phyloP scores from a whole-genome alignment of 2,329 filamentous ascomycete genomes.

The Aureobasidium vineae region DNA sequence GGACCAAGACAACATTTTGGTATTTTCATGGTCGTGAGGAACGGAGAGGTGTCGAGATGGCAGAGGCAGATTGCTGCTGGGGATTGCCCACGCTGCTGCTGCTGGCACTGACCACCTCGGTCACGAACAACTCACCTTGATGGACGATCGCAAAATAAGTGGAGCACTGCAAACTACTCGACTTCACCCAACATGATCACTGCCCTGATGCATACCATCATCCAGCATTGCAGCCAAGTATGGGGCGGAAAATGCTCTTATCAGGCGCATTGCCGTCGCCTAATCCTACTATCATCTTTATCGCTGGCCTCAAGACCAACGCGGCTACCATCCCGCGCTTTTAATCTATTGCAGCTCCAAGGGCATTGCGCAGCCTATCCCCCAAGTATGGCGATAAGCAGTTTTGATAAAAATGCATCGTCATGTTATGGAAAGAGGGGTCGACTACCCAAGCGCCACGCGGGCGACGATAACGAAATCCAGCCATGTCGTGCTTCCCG shows the following conservation, averaged over 20 bases:
- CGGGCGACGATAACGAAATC: conserved; percentile 22
- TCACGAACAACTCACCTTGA: conserved; percentile 17
- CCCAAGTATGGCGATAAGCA: conserved; percentile 20
- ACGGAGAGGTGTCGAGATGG: neutral
- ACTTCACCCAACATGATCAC: neutral
- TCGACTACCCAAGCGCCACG: neutral
- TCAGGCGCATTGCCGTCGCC: conserved; percentile 1
- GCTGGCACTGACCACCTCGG: conserved; percentile 5
- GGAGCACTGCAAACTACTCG: conserved; percentile 2
- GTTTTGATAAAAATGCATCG: neutral
- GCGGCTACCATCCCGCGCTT: conserved; percentile 17
- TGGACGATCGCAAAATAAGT: conserved; percentile 10
- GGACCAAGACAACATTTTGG: neutral
- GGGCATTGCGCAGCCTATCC: neutral
- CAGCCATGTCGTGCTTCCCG: conserved; percentile 21
- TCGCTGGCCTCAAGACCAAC: neutral
- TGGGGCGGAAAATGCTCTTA: neutral
- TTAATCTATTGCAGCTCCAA: conserved; percentile 11
- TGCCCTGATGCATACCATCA: conserved; percentile 2
- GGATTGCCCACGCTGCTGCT: neutral
- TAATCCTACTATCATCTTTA: neutral
- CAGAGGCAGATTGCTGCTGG: neutral
- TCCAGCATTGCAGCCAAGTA: neutral
- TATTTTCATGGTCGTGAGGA: neutral
- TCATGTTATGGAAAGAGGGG: conserved; percentile 15